phyloP scores from a whole-genome alignment of 441 rosid genomes.

The Eutrema salsugineum region DNA sequence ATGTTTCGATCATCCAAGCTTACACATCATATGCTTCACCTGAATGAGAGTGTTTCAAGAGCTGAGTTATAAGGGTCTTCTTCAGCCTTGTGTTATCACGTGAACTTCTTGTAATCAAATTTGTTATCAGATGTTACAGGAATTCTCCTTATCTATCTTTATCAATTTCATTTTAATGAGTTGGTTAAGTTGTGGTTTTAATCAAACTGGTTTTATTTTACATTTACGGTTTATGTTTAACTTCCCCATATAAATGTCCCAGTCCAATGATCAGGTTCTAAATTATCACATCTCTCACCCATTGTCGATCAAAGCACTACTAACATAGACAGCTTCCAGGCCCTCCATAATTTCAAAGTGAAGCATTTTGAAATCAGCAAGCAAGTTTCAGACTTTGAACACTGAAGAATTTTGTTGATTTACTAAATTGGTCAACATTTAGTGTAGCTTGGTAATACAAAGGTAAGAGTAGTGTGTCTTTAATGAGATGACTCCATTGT shows the following conservation, averaged over 20 bases:
- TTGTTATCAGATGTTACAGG: too few species aligned
- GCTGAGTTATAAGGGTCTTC: slow-evolving; percentile 33
- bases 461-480: neutral
- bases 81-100: too few species aligned
- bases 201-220: too few species aligned
- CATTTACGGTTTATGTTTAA: too few species aligned
- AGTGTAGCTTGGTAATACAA: neutral
- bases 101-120: too few species aligned
- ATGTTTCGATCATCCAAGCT: slow-evolving; percentile 57
- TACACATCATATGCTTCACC: slow-evolving; percentile 41
- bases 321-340: neutral
- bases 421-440: neutral
- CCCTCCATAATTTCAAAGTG: neutral
- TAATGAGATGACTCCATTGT: neutral
- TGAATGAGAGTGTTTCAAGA: slow-evolving; percentile 25
- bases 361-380: neutral
- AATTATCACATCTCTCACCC: too few species aligned
- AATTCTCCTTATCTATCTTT: too few species aligned
- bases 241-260: too few species aligned
- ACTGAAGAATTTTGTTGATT: neutral
- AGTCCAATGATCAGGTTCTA: too few species aligned
- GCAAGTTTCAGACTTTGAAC: neutral
- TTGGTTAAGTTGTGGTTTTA: too few species aligned
- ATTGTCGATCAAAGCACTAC: neutral
- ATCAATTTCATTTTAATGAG: too few species aligned